Conservation (phyloP, 345 rosid species). For the Gossypium sturtianum region DNA sequence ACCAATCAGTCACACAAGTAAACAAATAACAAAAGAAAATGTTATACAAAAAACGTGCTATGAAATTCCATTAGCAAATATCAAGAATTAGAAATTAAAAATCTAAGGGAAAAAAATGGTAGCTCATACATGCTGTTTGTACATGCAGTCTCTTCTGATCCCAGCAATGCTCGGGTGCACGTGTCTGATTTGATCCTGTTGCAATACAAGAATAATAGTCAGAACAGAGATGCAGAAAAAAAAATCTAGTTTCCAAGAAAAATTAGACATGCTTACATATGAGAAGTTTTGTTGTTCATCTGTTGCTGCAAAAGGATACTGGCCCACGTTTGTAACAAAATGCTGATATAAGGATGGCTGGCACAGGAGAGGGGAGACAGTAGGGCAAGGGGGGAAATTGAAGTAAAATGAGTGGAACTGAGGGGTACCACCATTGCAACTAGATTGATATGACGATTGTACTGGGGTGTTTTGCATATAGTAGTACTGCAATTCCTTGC, state of each 20-base stretch:
- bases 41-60: neutral
- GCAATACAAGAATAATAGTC: neutral
- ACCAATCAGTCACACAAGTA: neutral
- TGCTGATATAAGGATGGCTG: constrained; percentile 4
- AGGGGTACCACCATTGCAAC: constrained; percentile 9
- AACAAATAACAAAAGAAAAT: neutral
- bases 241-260: neutral
- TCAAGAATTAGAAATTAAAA: neutral
- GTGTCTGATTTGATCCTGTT: neutral
- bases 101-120: neutral
- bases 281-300: neutral
- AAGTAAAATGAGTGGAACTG: constrained; percentile 13
- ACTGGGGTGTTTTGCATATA: constrained; percentile 2
- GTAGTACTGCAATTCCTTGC: constrained; percentile 28
- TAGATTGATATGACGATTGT: constrained; percentile 10
- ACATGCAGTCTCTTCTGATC: neutral
- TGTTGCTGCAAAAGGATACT: neutral
- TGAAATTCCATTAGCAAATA: neutral
- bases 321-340: neutral
- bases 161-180: neutral
- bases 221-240: neutral
- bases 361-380: neutral
- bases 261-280: neutral
- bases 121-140: neutral
- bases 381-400: constrained; percentile 12